Evolutionary conservation across 192 early-diverging fungal genomes (phyloP).

Genomic region (Lobosporangium transversale): DNA sequence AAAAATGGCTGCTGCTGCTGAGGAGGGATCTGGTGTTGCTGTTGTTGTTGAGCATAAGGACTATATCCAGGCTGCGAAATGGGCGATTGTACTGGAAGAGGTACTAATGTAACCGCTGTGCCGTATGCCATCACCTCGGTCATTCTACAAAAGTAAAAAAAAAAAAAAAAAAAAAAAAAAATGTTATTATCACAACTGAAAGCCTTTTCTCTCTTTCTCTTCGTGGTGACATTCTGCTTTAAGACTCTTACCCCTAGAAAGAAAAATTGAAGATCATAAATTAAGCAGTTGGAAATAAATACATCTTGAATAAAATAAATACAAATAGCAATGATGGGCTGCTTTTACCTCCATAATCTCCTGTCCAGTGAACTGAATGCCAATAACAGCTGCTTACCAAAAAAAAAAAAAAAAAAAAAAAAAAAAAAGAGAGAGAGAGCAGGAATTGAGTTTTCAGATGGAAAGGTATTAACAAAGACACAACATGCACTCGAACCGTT

Average conservation of each 20-base stretch:
- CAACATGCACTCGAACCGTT: too few species aligned
- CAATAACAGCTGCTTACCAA: constrained; percentile 25
- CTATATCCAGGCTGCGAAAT: constrained; percentile 5
- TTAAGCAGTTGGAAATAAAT: too few species aligned
- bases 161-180: neutral
- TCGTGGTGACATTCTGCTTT: too few species aligned
- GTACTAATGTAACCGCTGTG: constrained; percentile 38
- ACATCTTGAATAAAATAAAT: too few species aligned
- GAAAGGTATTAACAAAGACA: too few species aligned
- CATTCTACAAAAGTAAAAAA: constrained; percentile 19
- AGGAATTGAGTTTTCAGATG: neutral
- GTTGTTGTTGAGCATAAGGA: constrained; percentile 4
- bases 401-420: neutral
- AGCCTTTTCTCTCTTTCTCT: too few species aligned
- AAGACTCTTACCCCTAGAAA: constrained; percentile 24
- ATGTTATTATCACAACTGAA: neutral
- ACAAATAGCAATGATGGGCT: neutral
- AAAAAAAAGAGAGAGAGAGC: neutral
- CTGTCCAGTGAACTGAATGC: constrained; percentile 44
- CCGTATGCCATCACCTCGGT: constrained; percentile 47
- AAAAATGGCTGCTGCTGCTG: constrained; percentile 12
- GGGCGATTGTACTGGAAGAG: constrained; percentile 22
- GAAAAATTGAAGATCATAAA: too few species aligned
- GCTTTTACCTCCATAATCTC: constrained; percentile 35
- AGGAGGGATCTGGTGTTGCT: constrained; percentile 2